phyloP scores from a whole-genome alignment of 169 alveolate species.

The Eimeria sp. region DNA sequence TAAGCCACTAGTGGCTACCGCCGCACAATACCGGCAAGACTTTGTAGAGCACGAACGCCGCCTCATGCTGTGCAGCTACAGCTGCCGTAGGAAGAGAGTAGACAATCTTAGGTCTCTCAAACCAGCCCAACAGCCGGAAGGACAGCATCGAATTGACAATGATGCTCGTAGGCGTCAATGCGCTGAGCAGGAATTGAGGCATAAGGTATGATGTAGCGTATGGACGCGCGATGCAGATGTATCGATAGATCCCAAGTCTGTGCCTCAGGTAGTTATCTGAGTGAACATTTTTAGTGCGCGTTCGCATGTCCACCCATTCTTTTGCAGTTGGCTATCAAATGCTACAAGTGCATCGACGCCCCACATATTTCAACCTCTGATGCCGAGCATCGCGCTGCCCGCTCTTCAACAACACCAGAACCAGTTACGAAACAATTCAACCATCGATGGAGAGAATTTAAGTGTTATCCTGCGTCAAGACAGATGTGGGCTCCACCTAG shows the following conservation, averaged over 20 bases:
- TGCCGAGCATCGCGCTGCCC: neutral
- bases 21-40: constrained; percentile 27
- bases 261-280: neutral
- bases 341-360: constrained; percentile 51
- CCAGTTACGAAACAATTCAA: constrained; percentile 35
- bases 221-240: no score
- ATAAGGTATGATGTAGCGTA: constrained; percentile 1
- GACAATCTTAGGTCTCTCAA: neutral
- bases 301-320: neutral
- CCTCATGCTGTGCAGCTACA: constrained; percentile 73
- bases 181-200: constrained; percentile 11
- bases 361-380: neutral
- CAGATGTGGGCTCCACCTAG: constrained; percentile 78
- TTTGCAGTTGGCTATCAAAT: constrained; percentile 55
- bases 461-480: constrained; percentile 57
- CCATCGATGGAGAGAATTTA: constrained; percentile 39
- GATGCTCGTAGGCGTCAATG: constrained; percentile 2
- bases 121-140: neutral
- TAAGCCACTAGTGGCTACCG: constrained; percentile 65
- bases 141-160: constrained; percentile 15
- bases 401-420: neutral
- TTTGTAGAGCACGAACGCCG: constrained; percentile 76
- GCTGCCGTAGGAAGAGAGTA: constrained; percentile 35
- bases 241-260: neutral
- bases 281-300: neutral